These are phyloP conservation scores for Hibiscus mutabilis DNA, from an alignment of 345 rosid species.

Conservation along the genomic window DNA sequence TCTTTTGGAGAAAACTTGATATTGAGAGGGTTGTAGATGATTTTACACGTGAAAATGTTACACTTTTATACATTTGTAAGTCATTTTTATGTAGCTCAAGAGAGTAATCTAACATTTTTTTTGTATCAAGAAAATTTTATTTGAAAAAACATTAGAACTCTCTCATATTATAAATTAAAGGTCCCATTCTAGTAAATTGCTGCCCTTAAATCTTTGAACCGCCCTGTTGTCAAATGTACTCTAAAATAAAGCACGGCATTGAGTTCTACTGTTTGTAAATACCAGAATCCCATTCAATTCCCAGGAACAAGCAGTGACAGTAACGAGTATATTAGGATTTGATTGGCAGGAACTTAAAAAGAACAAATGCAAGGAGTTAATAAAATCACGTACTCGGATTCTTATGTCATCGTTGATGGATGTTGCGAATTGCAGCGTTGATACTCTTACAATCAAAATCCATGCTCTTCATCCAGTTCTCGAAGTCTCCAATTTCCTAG, in stretches of 20 bases:
- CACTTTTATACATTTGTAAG: too few relatives aligned
- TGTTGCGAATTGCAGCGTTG: constrained; percentile 62
- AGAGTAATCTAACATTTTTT: too few relatives aligned
- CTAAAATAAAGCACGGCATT: neutral
- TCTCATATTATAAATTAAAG: too few relatives aligned
- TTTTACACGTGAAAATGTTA: too few relatives aligned
- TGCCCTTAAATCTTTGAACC: too few relatives aligned
- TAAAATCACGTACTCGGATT: neutral
- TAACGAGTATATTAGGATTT: neutral
- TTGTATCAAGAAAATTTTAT: too few relatives aligned
- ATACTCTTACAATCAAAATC: constrained; percentile 79
- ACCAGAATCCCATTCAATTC: neutral
- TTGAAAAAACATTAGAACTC: too few relatives aligned
- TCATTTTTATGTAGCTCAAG: too few relatives aligned
- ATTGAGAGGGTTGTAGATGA: too few relatives aligned
- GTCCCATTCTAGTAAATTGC: too few relatives aligned
- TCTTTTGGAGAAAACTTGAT: too few relatives aligned
- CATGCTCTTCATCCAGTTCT: constrained; percentile 97
- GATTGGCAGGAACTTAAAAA: neutral
- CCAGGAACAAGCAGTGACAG: neutral
- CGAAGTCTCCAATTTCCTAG: constrained; percentile 92
- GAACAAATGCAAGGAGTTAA: neutral
- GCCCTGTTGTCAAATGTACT: neutral
- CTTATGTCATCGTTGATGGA: constrained; percentile 38
- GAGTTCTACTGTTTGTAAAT: too few relatives aligned